Evolutionary conservation across 345 rosid species (phyloP), one percentile per base, ranked within the genome.

Genomic region (Odontarrhena argentea): DNA sequence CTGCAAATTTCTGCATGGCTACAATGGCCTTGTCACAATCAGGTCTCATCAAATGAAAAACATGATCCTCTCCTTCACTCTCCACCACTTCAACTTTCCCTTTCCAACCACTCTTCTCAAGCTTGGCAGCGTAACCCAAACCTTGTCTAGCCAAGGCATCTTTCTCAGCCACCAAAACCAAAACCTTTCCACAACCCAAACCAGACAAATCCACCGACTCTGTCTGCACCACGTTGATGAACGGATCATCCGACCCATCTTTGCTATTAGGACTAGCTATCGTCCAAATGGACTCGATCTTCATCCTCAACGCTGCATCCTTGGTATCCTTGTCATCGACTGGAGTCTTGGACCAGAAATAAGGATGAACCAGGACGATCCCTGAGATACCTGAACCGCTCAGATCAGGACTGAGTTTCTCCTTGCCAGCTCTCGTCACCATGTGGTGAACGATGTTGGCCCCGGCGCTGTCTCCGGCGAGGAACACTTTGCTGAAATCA

Each of bases 401-500:
- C 7, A 83, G 43, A 8, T 37, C 53, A 1, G 73, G 49, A 4
- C 8, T 51, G 3, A 80, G 1, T 43, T 73, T 73, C 59, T 68
- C 77, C 5, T 22, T 35, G 2, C 83, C 83, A 0, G 83, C 83
- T 55, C 59, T 76, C 53, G 77, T 37, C 13, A 81, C 82, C 73
- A 80, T 74, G 25, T 82, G 74, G 51, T 86, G 88, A 15, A 77
- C 76, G 12, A 83, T 79, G 69, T 74, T 88, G 6, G 85, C 95
- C 3, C 95, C 95, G 3, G 89, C 89, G 13, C 92, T 87, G 68
- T 85, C 95, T 3, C 96, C 92, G 1, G 65, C 69, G 24, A 83
- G 65, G 59, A 83, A 75, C 43, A 84, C 86, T 45, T 43, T 77
- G 40, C 65, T 38, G 12, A 83, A 73, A 54, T 87, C 92, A 0